Conservation (phyloP, 2,329 filamentous ascomycete genomes). For the Ilyonectria sp. region DNA sequence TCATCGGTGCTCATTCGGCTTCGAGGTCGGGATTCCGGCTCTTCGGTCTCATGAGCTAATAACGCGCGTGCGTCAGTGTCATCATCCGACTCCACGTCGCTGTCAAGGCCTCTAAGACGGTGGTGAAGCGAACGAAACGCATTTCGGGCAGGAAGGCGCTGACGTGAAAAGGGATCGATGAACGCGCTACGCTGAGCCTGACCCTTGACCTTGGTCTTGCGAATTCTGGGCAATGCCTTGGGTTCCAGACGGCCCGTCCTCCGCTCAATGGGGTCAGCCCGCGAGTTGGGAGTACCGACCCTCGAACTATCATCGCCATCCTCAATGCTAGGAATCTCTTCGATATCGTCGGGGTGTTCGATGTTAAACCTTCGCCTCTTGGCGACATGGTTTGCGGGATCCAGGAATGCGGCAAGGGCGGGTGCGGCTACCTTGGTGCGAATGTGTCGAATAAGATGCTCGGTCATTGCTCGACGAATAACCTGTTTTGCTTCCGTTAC, state of each 20-base stretch:
- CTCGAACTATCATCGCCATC: constrained; percentile 75
- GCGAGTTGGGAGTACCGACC: constrained; percentile 76
- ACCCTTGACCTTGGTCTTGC: constrained; percentile 74
- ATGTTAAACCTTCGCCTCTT: constrained; percentile 87
- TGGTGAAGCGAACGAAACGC: constrained; percentile 87
- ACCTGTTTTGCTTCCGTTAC: constrained; percentile 85
- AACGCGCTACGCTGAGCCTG: constrained; percentile 73
- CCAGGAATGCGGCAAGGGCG: constrained; percentile 83
- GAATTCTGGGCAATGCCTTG: constrained; percentile 80
- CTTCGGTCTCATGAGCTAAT: constrained; percentile 84
- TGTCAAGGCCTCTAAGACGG: constrained; percentile 72
- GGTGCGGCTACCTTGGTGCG: constrained; percentile 89
- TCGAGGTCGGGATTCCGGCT: constrained; percentile 84
- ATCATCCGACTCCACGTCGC: constrained; percentile 90
- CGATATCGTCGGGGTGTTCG: constrained; percentile 75
- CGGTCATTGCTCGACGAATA: constrained; percentile 84
- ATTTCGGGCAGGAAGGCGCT: constrained; percentile 71
- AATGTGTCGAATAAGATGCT: constrained; percentile 91
- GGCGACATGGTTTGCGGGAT: constrained; percentile 84
- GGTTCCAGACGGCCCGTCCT: constrained; percentile 69
- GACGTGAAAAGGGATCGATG: constrained; percentile 76
- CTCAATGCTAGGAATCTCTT: constrained; percentile 65
- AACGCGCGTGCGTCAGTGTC: constrained; percentile 72
- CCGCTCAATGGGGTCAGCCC: constrained; percentile 73
- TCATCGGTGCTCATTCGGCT: constrained; percentile 81